Evolutionary conservation across 352 stramenopile genomes (phyloP).

Genomic region (Blastocystis sp.): DNA sequence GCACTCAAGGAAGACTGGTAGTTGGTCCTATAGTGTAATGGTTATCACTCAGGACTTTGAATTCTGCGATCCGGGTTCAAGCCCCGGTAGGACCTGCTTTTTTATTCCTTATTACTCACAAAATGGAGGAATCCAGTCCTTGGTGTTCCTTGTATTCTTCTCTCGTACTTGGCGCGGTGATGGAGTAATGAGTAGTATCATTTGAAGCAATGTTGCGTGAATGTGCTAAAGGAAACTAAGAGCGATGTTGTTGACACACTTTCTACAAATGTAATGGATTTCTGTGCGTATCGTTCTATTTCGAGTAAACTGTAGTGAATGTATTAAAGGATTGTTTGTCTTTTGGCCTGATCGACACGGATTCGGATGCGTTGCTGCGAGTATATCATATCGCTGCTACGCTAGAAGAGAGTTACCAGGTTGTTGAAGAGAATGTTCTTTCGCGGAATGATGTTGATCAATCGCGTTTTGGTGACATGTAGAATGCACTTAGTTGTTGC

Average conservation of each 20-base stretch:
- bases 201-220: not conserved
- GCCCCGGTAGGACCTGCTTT: slow-evolving; percentile 69
- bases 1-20: not conserved
- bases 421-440: not conserved
- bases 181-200: not conserved
- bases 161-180: not conserved
- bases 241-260: not conserved
- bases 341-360: not conserved
- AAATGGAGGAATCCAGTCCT: slow-evolving; percentile 1
- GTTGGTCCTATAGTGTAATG: slow-evolving; percentile 70
- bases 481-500: not conserved
- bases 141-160: slow-evolving; percentile 21
- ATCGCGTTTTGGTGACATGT: not conserved
- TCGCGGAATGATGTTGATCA: not conserved
- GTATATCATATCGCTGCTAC: not conserved
- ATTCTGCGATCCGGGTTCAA: slow-evolving; percentile 75
- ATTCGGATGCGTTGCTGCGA: not conserved
- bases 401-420: not conserved
- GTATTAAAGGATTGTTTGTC: not conserved
- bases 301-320: not conserved
- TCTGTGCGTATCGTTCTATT: not conserved
- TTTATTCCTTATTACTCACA: slow-evolving; percentile 35
- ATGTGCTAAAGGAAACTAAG: not conserved
- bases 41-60: slow-evolving; percentile 80
- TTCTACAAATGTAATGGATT: not conserved